Base-by-base conservation (phyloP, 2,329 filamentous ascomycete genomes). In the Sclerotinia sclerotiorum region DNA sequence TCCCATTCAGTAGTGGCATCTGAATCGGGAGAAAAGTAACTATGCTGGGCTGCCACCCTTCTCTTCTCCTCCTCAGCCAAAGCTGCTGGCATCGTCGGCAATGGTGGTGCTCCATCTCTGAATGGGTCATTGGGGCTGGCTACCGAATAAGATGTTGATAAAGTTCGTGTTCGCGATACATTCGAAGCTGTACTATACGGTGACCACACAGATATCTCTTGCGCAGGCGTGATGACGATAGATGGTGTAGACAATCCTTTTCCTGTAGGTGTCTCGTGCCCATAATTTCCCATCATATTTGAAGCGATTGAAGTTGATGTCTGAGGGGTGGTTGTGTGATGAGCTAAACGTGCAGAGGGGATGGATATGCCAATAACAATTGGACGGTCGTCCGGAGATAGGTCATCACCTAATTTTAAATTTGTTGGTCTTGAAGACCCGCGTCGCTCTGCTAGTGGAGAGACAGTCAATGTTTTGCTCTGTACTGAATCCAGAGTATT, bases 331-430 rank as follows among this genome's bases (percentile, higher is more conserved):
- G 84, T 79, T 73, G 80, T 81, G 74, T 79, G 84, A 52, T 77
- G 79, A 73, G 75, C 78, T 39, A 81, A 71, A 46, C 81, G 79
- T 57, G 85, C 83, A 19, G 86, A 84, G 2, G 89, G 85, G 57
- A 92, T 80, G 19, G 86, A 84, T 63, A 93, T 87, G 17, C 90
- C 90, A 72, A 92, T 93, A 54, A 90, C 84, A 69, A 93, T 93
- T 1, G 88, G 88, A n/a, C 87, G 83, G 73, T 90, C 87, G 69
- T 84, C 85, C 0, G 90, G 90, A 19, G 90, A 91, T 5, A 91
- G 81, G 70, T 87, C 86, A 68, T 72, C 72, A 19, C 49, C 69
- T 24, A 68, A 54, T 32, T 70, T 74, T 21, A 72, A 46, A 19
- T 67, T 65, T 58, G 70, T 67, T 49, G 67, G 69, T 42, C 58